Conservation (phyloP, 495 filamentous ascomycete species). For the Emericellopsis terricola region DNA sequence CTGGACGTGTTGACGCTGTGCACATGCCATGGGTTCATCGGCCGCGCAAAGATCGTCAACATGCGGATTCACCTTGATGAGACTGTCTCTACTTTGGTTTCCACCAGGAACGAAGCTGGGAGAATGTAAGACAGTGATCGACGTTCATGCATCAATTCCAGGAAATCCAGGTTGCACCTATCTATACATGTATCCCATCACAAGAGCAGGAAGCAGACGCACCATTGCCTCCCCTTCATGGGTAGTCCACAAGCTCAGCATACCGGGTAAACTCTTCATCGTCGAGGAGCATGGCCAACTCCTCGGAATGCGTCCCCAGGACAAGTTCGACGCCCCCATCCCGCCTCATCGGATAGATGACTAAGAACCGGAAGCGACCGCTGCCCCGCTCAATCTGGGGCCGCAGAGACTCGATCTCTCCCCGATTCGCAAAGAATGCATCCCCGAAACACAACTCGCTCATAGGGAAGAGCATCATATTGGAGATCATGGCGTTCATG, state of each 20-base stretch:
- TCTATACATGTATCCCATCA: no score
- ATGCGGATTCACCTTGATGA: no score
- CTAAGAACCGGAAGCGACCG: constrained; percentile 10
- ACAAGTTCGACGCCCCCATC: constrained; percentile 17
- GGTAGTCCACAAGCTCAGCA: constrained; percentile 9
- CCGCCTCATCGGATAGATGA: constrained; percentile 13
- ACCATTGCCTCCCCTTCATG: no score
- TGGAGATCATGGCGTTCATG: constrained; percentile 14
- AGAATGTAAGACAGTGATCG: no score
- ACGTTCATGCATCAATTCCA: no score
- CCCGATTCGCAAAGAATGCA: constrained; percentile 10
- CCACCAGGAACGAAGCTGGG: no score
- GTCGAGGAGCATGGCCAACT: constrained; percentile 11
- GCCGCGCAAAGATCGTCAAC: no score
- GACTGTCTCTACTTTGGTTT: no score
- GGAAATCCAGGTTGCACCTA: no score
- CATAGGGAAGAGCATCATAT: constrained; percentile 11
- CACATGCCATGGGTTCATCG: no score
- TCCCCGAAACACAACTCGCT: constrained; percentile 13
- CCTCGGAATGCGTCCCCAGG: constrained; percentile 14
- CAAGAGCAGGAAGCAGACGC: no score
- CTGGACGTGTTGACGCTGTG: no score
- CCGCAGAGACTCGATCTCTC: constrained; percentile 11
- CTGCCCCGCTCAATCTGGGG: constrained; percentile 12
- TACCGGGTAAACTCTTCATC: constrained; percentile 15